These are phyloP conservation scores for Lasiodiplodia citricola DNA, from an alignment of 2,329 filamentous ascomycete genomes.

Conservation along the genomic window DNA sequence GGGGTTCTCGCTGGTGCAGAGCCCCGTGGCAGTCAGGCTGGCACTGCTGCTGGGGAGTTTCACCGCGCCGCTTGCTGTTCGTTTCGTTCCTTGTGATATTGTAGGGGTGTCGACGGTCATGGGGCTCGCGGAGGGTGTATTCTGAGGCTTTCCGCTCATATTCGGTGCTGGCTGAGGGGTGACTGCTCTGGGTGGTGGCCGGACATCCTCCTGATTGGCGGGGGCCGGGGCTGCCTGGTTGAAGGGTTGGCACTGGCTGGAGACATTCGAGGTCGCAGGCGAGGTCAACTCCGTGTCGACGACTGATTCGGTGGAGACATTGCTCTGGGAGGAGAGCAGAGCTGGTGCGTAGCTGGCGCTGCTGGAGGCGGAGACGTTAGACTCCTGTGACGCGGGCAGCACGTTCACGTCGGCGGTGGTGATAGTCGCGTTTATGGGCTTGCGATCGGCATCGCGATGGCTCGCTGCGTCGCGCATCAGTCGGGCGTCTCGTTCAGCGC, in stretches of 20 bases:
- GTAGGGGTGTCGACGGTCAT: constrained; percentile 49
- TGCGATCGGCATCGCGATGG: not conserved
- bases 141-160: constrained; percentile 39
- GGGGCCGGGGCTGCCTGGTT: constrained; percentile 42
- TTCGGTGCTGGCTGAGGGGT: constrained; percentile 36
- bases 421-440: not conserved
- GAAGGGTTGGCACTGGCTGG: constrained; percentile 58
- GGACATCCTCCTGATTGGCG: not conserved
- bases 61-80: constrained; percentile 76
- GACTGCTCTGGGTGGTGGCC: constrained; percentile 28
- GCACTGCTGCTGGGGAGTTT: constrained; percentile 47
- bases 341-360: constrained; percentile 36
- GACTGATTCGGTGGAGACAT: constrained; percentile 39
- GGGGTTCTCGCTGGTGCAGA: constrained; percentile 59
- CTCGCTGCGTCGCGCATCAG: constrained; percentile 19
- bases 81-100: constrained; percentile 64
- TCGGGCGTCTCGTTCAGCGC: not conserved
- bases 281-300: constrained; percentile 39
- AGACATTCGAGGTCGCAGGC: constrained; percentile 36
- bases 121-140: constrained; percentile 38
- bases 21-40: constrained; percentile 7
- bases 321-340: constrained; percentile 41
- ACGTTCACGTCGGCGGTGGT: constrained; percentile 4
- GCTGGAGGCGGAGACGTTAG: constrained; percentile 41
- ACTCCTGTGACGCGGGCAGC: constrained; percentile 35